These are phyloP conservation scores for Eleusine coracana DNA, from an alignment of 176 grass and related monocot species.

Conservation along the genomic window DNA sequence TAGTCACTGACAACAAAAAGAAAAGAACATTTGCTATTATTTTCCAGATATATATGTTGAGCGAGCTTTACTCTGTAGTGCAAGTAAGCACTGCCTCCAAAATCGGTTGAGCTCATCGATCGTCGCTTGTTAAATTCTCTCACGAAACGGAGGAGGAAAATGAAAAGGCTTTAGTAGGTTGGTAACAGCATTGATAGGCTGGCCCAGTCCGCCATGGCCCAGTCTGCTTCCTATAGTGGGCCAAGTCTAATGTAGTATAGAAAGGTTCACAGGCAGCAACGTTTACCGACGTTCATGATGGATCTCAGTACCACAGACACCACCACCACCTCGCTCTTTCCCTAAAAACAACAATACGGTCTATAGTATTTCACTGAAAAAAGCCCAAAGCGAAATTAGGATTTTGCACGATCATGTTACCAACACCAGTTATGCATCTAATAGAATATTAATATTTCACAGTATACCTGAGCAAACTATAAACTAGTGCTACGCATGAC, in stretches of 20 bases:
- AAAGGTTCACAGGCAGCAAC: neutral
- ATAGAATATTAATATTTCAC: neutral
- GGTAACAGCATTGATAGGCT: neutral
- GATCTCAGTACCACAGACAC: neutral
- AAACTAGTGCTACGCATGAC: neutral
- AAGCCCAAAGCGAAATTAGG: neutral
- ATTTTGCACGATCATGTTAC: neutral
- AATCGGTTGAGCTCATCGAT: neutral
- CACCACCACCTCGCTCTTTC: no score
- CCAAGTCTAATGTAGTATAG: neutral
- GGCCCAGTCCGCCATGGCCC: slow-evolving; percentile 2
- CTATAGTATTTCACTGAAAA: neutral
- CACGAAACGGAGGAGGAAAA: neutral
- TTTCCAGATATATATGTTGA: neutral
- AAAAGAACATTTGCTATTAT: neutral
- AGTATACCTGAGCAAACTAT: neutral
- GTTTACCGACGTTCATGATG: neutral
- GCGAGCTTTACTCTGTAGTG: neutral
- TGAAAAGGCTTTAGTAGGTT: neutral
- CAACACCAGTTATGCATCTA: neutral
- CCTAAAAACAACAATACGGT: no score
- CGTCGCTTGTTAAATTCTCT: neutral
- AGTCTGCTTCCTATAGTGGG: neutral
- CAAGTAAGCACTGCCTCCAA: neutral
- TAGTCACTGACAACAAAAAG: neutral